phyloP scores from a whole-genome alignment of 257 asterid species.

The Capsicum chinense region DNA sequence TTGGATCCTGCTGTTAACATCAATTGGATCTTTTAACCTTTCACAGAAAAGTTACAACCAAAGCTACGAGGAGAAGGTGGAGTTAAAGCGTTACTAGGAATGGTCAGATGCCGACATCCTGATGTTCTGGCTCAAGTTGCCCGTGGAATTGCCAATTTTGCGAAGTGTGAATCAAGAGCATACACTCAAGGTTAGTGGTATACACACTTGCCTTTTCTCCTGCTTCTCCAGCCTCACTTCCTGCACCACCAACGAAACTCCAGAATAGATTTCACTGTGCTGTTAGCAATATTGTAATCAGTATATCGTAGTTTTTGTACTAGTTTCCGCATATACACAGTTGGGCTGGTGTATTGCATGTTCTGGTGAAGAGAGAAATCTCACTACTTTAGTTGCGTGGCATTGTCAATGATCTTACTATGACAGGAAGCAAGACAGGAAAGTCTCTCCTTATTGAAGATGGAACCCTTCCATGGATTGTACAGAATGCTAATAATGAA shows the following conservation, averaged over 20 bases:
- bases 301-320: neutral
- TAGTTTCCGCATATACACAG: neutral
- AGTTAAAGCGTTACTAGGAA: constrained; percentile 70
- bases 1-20: constrained; percentile 24
- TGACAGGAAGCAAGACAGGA: constrained; percentile 60
- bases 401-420: constrained; percentile 1
- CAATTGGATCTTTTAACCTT: constrained; percentile 19
- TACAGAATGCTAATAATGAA: constrained; percentile 77
- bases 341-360: constrained; percentile 7
- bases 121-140: constrained; percentile 94
- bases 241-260: neutral
- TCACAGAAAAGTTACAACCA: constrained; percentile 65
- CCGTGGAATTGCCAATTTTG: constrained; percentile 90
- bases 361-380: neutral
- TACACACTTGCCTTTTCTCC: neutral
- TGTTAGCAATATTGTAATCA: constrained; percentile 6
- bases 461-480: constrained; percentile 83
- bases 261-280: neutral
- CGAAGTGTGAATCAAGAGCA: constrained; percentile 90
- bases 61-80: constrained; percentile 79
- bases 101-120: constrained; percentile 83
- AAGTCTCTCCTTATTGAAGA: constrained; percentile 81
- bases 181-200: constrained; percentile 61
- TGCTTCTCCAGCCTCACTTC: neutral
- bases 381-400: constrained; percentile 13